phyloP scores from a whole-genome alignment of 768 basidiomycete species.

The Candolleomyces aberdarensis region DNA sequence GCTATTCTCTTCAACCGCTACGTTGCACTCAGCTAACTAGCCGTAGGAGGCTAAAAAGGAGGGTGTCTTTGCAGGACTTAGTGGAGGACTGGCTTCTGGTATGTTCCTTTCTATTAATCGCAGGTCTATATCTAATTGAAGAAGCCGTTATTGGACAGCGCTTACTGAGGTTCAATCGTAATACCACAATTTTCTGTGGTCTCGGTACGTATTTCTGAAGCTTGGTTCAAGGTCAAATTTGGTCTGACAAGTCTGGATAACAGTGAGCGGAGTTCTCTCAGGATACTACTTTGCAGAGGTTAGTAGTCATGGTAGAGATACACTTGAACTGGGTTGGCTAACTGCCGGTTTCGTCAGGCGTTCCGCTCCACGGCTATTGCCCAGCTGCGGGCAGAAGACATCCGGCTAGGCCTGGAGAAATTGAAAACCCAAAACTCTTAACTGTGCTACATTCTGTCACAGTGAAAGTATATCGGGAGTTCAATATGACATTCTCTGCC shows the following conservation, averaged over 20 bases:
- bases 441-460: background rate
- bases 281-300: conserved; percentile 76
- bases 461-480: too few relatives aligned
- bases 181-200: conserved; percentile 60
- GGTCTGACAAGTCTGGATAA: too few relatives aligned
- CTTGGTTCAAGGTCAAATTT: too few relatives aligned
- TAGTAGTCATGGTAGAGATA: conserved; percentile 35
- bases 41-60: conserved; percentile 71
- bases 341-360: conserved; percentile 23
- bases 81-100: conserved; percentile 68
- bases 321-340: conserved; percentile 22
- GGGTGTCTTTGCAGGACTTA: conserved; percentile 70
- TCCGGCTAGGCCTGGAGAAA: conserved; percentile 14
- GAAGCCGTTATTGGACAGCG: conserved; percentile 61
- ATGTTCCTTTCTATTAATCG: conserved; percentile 28
- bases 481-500: too few relatives aligned
- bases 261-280: conserved; percentile 67
- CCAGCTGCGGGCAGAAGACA: conserved; percentile 34
- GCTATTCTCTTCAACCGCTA: background rate
- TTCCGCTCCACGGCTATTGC: conserved; percentile 38
- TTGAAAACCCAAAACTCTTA: background rate
- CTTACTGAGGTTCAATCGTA: conserved; percentile 63
- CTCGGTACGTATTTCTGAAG: conserved; percentile 68
- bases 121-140: conserved; percentile 17
- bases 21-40: background rate